Evolutionary conservation across 441 rosid genomes (phyloP), one percentile per base, ranked within the genome.

Genomic region (Adansonia rubrostipa): DNA sequence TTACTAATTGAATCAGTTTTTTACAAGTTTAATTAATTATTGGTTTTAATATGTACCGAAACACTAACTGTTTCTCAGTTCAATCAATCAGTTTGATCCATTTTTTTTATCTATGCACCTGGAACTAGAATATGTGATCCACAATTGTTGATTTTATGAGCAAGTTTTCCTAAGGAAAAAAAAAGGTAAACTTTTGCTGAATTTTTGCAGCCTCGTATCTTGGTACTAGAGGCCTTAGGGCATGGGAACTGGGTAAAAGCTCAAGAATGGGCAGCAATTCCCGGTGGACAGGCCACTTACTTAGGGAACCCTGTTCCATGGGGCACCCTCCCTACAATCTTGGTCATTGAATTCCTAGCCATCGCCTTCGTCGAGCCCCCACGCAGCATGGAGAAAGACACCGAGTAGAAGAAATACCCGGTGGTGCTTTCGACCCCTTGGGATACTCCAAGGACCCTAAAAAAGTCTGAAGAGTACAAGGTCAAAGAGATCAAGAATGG

Each of bases 381-480:
- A 77, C 91, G 99, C n/a, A 96, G 97, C 89, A 89, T 94, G 97
- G 99, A 96, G 94, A 96, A 94, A 84, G 95, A 94, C 85, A 79
- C 94, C 0, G 99, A 94, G 91, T 94, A 89, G 87, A 94, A 86
- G 88, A 96, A 96, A 89, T 96, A 96, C 87, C 98, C 0, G 99
- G 99, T 60, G 99, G 98, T 44, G 98, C 99, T 64, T 96, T 96
- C 36, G 99, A 96, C 54, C 99, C 99, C n/a, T 82, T 96, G 66
- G 98, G 99, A 64, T 96, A 87, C 93, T 94, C 97, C 71, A 96
- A 92, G 82, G 99, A 96, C 90, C 99, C 98, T 7, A 33, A 83
- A 83, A 79, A 92, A 96, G 92, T 90, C 94, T 75, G 87, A 96
- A 82, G 97, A 94, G 73, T 88, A 89, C 90, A 96, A 96, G 79